Evolutionary conservation across 805 yeast species (phyloP).

Genomic region (Sungouiella thailandica): DNA sequence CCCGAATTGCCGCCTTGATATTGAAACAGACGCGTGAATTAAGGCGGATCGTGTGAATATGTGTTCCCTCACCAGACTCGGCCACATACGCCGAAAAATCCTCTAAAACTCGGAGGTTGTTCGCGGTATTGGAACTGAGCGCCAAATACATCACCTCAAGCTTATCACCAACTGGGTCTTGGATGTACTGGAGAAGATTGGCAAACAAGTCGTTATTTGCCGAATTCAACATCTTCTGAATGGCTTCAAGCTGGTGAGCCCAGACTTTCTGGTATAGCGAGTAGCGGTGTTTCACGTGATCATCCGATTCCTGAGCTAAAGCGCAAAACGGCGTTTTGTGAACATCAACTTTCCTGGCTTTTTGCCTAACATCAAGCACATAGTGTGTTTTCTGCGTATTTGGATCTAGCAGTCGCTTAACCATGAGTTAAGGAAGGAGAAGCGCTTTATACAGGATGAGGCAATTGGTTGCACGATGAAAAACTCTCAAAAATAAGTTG

Average conservation of each 20-base stretch:
- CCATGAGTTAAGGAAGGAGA: too few species aligned
- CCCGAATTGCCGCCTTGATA: constrained; percentile 29
- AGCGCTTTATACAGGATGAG: too few species aligned
- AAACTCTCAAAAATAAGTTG: too few species aligned
- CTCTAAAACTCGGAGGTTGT: constrained; percentile 33
- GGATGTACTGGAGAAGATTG: constrained; percentile 21
- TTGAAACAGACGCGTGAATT: constrained; percentile 30
- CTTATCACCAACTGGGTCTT: constrained; percentile 12
- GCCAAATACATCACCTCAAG: constrained; percentile 31
- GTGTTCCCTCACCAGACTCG: constrained; percentile 6
- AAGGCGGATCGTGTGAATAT: constrained; percentile 21
- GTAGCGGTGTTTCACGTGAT: constrained; percentile 20
- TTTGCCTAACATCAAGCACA: constrained; percentile 15
- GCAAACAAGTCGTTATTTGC: constrained; percentile 29
- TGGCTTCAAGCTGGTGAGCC: constrained; percentile 23
- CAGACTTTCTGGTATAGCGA: constrained; percentile 21
- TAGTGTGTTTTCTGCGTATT: constrained; percentile 31
- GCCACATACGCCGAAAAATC: constrained; percentile 24
- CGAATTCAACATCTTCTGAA: constrained; percentile 24
- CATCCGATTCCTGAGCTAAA: constrained; percentile 20
- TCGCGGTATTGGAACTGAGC: constrained; percentile 37
- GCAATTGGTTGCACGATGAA: too few species aligned
- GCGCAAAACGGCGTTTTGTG: constrained; percentile 19
- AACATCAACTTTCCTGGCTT: neutral
- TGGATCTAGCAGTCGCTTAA: constrained; percentile 7